Base-by-base conservation (phyloP, 148 eudicot species). In the Vaccinium vitisidaea region DNA sequence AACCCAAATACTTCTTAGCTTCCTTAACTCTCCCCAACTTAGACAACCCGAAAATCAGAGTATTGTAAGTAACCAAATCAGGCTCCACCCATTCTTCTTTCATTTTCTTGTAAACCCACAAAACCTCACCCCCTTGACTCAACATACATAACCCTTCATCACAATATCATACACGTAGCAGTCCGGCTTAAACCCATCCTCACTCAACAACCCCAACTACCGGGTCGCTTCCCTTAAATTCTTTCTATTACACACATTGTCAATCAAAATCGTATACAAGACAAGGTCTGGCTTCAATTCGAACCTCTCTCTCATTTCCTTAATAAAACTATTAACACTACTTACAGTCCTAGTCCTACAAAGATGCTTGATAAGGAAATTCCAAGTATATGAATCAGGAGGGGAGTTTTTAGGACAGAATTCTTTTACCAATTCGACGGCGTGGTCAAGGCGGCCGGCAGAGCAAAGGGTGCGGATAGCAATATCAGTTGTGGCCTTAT, bases 191-290 rank as follows among this genome's bases (percentile, higher is more conserved):
- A 91, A 92, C 3, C 97, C 98, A 6, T 90, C 92, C 80, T 89
- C 88, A 6, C 73, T 83, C 86, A 93, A 87, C 89, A 94, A 89
- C 11, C 86, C 89, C 83, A 96, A 81, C 79, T 95, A 88, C 77
- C 95, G 84, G 0, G 89, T 93, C 2, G 98, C 99, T 88, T 94
- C 99, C 4, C 98, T 83, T 11, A 96, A 82, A 82, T 96, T 94
- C 92, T 88, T 91, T 21, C 88, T 71, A 79, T 94, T 96, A 61
- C 97, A 96, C 32, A 96, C 98, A 89, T 93, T 93, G 80, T 94
- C 99, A 55, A 96, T 94, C 92, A 96, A 85, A 49, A 96, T 96
- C 48, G 99, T 96, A 75, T 94, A 96, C 0, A 96, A 90, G 48
- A 93, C 88, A 70, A 96, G 87, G 84, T 96, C 96, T 2, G 98